phyloP scores from a whole-genome alignment of 495 filamentous ascomycete species.

The Tuber aestivum region DNA sequence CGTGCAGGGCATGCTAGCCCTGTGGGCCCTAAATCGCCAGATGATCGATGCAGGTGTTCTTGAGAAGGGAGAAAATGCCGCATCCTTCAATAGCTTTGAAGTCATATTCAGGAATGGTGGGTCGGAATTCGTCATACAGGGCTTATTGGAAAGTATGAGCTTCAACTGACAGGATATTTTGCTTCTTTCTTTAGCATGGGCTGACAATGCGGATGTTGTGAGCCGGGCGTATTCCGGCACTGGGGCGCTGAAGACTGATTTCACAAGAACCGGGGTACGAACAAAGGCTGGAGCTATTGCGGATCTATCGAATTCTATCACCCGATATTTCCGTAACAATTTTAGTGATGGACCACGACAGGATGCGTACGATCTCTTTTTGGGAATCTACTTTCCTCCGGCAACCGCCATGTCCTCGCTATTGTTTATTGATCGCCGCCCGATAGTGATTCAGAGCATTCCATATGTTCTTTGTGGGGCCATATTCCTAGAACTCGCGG shows the following conservation, averaged over 20 bases:
- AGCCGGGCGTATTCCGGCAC: conserved; percentile 90
- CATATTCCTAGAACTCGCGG: conserved; percentile 78
- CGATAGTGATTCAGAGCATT: conserved; percentile 78
- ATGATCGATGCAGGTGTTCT: conserved; percentile 77
- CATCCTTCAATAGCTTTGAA: conserved; percentile 74
- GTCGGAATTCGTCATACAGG: conserved; percentile 10
- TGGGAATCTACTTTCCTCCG: conserved; percentile 75
- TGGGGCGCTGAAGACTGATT: conserved; percentile 93
- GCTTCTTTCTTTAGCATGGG: conserved; percentile 54
- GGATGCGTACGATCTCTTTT: conserved; percentile 91
- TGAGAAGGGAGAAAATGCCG: conserved; percentile 61
- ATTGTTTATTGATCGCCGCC: conserved; percentile 75
- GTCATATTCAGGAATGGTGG: conserved; percentile 79
- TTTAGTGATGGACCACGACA: conserved; percentile 88
- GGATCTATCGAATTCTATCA: conserved; percentile 78
- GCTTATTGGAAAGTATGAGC: conserved; percentile 5
- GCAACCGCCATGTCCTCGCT: conserved; percentile 50
- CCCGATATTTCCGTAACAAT: conserved; percentile 84
- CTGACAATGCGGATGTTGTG: conserved; percentile 95
- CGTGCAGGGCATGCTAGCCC: conserved; percentile 89
- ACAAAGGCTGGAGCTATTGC: conserved; percentile 78
- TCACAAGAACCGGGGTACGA: conserved; percentile 84
- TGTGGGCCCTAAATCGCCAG: conserved; percentile 79
- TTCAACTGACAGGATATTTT: conserved; percentile 12
- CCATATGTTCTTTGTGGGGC: conserved; percentile 86